Conservation (phyloP, 768 basidiomycete species). For the Hygrocybe coccinea region DNA sequence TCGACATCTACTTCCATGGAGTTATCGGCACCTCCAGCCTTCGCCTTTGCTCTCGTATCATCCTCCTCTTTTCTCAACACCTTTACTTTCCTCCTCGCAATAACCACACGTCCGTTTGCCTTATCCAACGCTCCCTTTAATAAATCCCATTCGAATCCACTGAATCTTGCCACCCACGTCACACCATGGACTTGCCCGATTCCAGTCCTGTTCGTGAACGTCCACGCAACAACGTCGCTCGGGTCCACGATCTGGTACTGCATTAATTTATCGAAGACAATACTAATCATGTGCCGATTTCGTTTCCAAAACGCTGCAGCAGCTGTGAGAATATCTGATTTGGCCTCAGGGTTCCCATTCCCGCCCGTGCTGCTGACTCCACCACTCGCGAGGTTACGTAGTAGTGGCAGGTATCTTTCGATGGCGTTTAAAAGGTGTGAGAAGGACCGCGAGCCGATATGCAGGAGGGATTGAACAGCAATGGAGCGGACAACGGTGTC, state of each 20-base stretch:
- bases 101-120: constrained; percentile 80
- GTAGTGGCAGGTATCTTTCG: constrained; percentile 81
- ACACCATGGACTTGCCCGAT: constrained; percentile 32
- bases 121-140: constrained; percentile 82
- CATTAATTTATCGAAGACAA: constrained; percentile 96
- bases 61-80: constrained; percentile 84
- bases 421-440: constrained; percentile 97
- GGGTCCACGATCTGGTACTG: constrained; percentile 98
- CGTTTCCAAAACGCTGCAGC: constrained; percentile 78
- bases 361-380: constrained; percentile 35
- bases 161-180: constrained; percentile 40
- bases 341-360: constrained; percentile 49
- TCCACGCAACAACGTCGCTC: constrained; percentile 82
- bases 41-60: constrained; percentile 70
- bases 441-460: constrained; percentile 92
- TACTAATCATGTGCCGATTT: constrained; percentile 80
- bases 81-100: constrained; percentile 68
- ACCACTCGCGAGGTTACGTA: constrained; percentile 59
- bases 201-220: constrained; percentile 54
- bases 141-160: constrained; percentile 79
- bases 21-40: constrained; percentile 53
- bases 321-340: constrained; percentile 65
- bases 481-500: constrained; percentile 70
- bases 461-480: constrained; percentile 79
- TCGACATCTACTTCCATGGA: constrained; percentile 75